Evolutionary conservation across 1,284 basidiomycete genomes (phyloP).

Genomic region (Ceratorhiza oryzae-sativae): DNA sequence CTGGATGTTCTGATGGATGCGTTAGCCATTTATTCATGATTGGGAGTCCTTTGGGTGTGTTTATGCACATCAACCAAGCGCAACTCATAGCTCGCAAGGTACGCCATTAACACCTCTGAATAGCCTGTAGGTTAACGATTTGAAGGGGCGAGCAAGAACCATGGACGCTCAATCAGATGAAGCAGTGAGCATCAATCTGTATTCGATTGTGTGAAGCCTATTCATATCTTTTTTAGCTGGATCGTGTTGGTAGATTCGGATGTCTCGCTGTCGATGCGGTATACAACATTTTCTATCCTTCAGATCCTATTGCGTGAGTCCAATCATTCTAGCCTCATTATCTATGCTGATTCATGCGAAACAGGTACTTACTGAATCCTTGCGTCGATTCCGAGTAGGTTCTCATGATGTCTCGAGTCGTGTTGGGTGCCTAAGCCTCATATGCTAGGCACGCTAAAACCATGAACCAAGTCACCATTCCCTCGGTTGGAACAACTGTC

Average conservation of each 20-base stretch:
- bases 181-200: conserved; percentile 51
- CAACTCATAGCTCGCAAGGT: conserved; percentile 60
- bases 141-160: conserved; percentile 55
- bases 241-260: conserved; percentile 57
- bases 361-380: conserved; percentile 50
- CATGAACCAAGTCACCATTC: conserved; percentile 54
- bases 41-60: conserved; percentile 61
- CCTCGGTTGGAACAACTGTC: conserved; percentile 53
- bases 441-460: conserved; percentile 50
- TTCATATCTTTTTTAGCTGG: conserved; percentile 51
- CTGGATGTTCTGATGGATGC: no score
- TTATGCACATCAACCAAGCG: conserved; percentile 59
- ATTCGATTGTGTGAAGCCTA: no score
- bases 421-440: conserved; percentile 49
- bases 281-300: conserved; percentile 60
- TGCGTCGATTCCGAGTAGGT: conserved; percentile 51
- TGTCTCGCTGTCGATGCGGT: conserved; percentile 58
- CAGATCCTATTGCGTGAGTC: conserved; percentile 57
- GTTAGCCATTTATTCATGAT: conserved; percentile 57
- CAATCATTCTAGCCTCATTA: neutral
- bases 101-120: neutral
- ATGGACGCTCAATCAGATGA: conserved; percentile 56
- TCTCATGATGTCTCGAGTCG: conserved; percentile 13
- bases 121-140: neutral
- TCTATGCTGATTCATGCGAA: neutral